phyloP scores from a whole-genome alignment of 352 stramenopile species.

The Phytophthora ramorum region DNA sequence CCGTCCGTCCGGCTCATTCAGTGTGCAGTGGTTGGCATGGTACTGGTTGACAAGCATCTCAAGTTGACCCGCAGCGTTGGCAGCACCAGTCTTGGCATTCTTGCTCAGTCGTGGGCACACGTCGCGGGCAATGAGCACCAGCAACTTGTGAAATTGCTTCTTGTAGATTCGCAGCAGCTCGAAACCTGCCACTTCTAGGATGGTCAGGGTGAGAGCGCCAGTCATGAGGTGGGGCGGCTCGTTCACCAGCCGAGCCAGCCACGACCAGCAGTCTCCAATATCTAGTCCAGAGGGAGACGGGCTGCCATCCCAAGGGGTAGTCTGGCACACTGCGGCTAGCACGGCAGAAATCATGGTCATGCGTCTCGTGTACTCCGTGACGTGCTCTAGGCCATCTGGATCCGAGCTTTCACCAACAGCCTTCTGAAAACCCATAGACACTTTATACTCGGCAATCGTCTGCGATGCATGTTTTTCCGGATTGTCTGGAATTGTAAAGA shows the following conservation, averaged over 20 bases:
- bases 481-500: constrained; percentile 77
- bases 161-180: constrained; percentile 72
- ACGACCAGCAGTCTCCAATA: constrained; percentile 77
- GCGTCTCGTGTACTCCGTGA: constrained; percentile 80
- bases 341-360: constrained; percentile 84
- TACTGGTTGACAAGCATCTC: constrained; percentile 82
- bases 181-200: constrained; percentile 81
- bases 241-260: constrained; percentile 74
- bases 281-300: constrained; percentile 57
- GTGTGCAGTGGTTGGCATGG: constrained; percentile 56
- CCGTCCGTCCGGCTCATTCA: constrained; percentile 65
- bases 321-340: constrained; percentile 77
- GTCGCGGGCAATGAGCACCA: constrained; percentile 72
- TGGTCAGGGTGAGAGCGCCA: constrained; percentile 68
- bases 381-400: constrained; percentile 67
- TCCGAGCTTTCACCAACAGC: constrained; percentile 67
- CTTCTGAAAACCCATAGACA: constrained; percentile 68
- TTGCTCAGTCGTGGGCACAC: constrained; percentile 73
- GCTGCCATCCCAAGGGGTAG: constrained; percentile 61
- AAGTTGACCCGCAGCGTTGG: constrained; percentile 76
- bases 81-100: constrained; percentile 75
- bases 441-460: constrained; percentile 70
- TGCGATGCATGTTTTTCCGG: constrained; percentile 60
- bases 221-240: constrained; percentile 79
- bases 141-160: constrained; percentile 80